phyloP scores from a whole-genome alignment of 331 rosid species.

The Malus hybrid region DNA sequence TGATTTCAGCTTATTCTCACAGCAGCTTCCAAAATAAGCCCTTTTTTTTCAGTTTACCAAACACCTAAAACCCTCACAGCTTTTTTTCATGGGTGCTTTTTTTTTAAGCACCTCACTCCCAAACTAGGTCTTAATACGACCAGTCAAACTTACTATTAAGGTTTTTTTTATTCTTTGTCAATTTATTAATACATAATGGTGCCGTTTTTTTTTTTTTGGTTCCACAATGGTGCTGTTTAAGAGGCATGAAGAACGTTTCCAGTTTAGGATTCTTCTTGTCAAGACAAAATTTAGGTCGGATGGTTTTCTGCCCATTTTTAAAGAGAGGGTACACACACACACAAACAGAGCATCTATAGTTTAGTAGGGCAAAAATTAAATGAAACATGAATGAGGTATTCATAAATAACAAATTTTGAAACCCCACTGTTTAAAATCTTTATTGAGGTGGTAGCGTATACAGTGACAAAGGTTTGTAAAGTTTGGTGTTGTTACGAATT shows the following conservation, averaged over 20 bases:
- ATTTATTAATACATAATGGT: background rate
- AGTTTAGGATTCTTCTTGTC: background rate
- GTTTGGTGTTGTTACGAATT: background rate
- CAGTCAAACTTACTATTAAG: background rate
- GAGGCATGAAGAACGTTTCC: constrained; percentile 4
- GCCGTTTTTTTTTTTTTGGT: background rate
- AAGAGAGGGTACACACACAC: background rate
- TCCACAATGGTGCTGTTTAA: background rate
- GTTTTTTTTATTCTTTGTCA: too few relatives aligned
- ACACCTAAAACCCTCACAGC: too few relatives aligned
- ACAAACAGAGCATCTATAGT: background rate
- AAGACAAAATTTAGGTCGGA: background rate
- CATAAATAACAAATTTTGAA: background rate
- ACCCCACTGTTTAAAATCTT: background rate
- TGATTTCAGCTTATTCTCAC: too few relatives aligned
- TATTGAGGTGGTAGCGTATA: background rate
- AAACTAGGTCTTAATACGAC: too few relatives aligned
- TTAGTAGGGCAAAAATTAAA: background rate
- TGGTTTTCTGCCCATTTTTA: background rate
- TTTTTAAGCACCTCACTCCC: too few relatives aligned
- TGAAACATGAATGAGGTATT: background rate
- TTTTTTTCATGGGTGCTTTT: too few relatives aligned
- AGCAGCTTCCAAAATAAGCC: too few relatives aligned
- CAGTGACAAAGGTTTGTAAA: background rate
- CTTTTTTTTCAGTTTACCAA: too few relatives aligned